phyloP scores from a whole-genome alignment of 2,329 filamentous ascomycete species.

The Claviceps fusiformis region DNA sequence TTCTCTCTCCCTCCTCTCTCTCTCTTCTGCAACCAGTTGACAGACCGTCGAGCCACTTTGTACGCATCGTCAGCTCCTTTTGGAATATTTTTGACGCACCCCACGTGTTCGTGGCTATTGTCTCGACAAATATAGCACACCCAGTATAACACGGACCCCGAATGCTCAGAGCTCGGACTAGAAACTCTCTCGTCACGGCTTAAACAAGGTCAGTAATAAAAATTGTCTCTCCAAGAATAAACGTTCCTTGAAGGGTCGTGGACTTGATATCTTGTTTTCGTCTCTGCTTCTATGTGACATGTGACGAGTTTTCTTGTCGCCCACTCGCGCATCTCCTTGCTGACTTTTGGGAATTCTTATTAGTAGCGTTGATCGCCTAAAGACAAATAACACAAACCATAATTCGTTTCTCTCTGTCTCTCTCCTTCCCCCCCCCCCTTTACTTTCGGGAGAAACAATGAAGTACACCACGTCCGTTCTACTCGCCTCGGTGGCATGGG shows the following conservation, averaged over 20 bases:
- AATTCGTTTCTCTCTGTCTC: no score
- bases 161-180: slow-evolving; percentile 1
- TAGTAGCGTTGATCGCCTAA: not conserved
- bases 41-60: not conserved
- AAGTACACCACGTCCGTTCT: slow-evolving; percentile 15
- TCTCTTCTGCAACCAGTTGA: not conserved
- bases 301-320: not conserved
- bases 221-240: not conserved
- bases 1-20: no score
- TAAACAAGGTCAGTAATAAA: not conserved
- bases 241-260: not conserved
- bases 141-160: not conserved
- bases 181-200: not conserved
- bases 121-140: not conserved
- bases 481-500: slow-evolving; percentile 17
- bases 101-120: not conserved
- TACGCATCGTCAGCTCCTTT: not conserved
- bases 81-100: not conserved
- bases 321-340: not conserved
- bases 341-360: not conserved
- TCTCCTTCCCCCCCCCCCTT: not conserved
- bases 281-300: not conserved
- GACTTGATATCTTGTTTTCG: not conserved
- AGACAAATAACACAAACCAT: not conserved
- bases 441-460: slow-evolving; percentile 12